Percentiles rank a stretch among this genome's conserved stretches.
These are phyloP conservation scores for Ustilago shanxiensis DNA, from an alignment of 1,284 basidiomycete genomes.

Conservation along the genomic window DNA sequence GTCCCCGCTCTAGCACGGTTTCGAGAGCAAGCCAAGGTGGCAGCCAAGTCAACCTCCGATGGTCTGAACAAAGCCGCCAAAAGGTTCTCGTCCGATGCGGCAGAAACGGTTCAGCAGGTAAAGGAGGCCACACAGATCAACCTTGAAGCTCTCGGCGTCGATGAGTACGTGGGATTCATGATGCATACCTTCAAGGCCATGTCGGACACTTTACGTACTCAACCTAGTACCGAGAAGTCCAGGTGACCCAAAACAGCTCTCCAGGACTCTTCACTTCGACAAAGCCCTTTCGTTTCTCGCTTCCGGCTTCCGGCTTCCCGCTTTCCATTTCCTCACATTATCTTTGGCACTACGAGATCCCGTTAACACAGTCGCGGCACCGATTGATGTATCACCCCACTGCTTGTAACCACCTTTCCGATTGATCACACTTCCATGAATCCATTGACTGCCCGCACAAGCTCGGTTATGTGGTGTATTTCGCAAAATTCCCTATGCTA, in stretches of 20 bases:
- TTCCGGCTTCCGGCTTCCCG: too few species aligned
- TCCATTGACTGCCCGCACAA: background rate
- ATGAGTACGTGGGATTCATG: constrained; percentile 41
- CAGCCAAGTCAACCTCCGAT: constrained; percentile 25
- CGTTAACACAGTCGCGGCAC: background rate
- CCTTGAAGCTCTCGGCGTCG: constrained; percentile 33
- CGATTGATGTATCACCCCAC: background rate
- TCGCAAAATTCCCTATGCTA: background rate
- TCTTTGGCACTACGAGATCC: background rate
- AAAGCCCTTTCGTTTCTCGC: background rate
- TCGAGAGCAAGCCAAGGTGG: constrained; percentile 24
- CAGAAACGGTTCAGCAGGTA: constrained; percentile 28
- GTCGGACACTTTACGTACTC: constrained; percentile 10
- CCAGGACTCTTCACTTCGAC: background rate
- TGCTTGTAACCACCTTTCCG: background rate
- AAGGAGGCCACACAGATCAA: constrained; percentile 26
- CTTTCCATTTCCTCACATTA: background rate
- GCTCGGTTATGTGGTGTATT: background rate
- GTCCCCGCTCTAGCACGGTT: constrained; percentile 15
- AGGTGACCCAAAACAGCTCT: background rate
- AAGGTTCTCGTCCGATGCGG: constrained; percentile 28
- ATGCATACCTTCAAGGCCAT: constrained; percentile 17
- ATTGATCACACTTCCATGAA: background rate
- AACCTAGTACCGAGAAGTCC: background rate
- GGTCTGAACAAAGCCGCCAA: constrained; percentile 39